Base-by-base conservation (phyloP, 805 yeast species). In the Priceomyces melissophilus region DNA sequence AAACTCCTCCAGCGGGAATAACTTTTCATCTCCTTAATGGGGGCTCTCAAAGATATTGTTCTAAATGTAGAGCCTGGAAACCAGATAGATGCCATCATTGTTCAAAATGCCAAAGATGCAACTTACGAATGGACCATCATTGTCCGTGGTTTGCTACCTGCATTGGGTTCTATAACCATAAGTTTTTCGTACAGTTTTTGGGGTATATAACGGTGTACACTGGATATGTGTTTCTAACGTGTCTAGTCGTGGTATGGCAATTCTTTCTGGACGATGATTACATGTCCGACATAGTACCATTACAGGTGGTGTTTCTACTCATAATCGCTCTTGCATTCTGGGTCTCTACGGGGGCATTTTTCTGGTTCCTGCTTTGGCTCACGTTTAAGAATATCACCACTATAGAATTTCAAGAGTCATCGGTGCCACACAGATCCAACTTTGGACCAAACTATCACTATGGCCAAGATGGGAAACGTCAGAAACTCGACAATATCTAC, bases 91-190 rank as follows among this genome's bases (percentile, higher is more conserved):
- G 77, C 39, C 83, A 78, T 50, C 83, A 78, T 54, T 78, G 83
- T 52, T 71, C 79, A 1, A 48, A 71, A 11, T 74, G 80, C 41
- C 61, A 63, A 2, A 57, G 48, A 40, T 78, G 83, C 55, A 57
- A 75, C 2, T 53, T 78, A 31, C 52, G 66, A 33, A 78, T 78
- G 82, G 82, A 78, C 57, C 83, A 78, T 48, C 81, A 78, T 54
- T 78, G 83, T 48, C 97, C 97, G 0, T 91, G 98, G 98, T 88
- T 89, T 60, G 82, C 95, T 2, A 71, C 79, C 4, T 90, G 97
- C 60, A 77, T 91, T 43, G 98, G 98, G 0, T 84, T 78, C 61
- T 65, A 66, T 23, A 91, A 91, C 61, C 89, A 86, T 48, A 85
- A 88, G 62, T 78, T 69, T 57, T 91, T 90, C 55, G 58, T 87